Base-by-base conservation (phyloP, 2,329 filamentous ascomycete genomes). In the Colletotrichum costaricense region DNA sequence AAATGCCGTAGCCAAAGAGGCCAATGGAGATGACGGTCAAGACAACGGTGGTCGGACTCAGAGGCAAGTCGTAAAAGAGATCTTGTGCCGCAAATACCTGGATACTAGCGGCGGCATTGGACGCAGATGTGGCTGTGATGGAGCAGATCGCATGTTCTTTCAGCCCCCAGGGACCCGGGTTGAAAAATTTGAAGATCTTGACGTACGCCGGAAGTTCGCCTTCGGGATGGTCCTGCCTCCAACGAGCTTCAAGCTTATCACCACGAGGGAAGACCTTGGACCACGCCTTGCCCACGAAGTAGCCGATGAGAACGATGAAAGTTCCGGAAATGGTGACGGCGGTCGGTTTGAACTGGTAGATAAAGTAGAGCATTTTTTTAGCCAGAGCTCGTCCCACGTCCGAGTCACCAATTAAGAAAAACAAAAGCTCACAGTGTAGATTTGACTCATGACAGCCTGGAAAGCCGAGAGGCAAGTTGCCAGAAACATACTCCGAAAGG, bases 291-390 rank as follows among this genome's bases (percentile, higher is more conserved):
- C 89, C 89, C 2, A 86, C 63, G 62, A 90, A 89, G 79, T 90
- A 90, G 14, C 87, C 86, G 58, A 90, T 88, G 54, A 90, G 84
- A 5, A 89, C 88, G 64, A 90, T 88, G 67, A 90, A 90, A 0
- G 87, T 89, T 49, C 88, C 87, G 19, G 83, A 82, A 22, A 90
- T 86, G 3, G 81, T 82, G 46, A 87, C 78, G 1, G 49, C 3
- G 0, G 88, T 90, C 0, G 87, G 88, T 83, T 89, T 89, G 78
- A 88, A 89, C 86, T 89, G 55, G 9, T 49, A 14, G 11, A 35
- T 5, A 49, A 24, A 30, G 12, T 11, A 19, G 16, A 49, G 19
- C 42, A 76, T 56, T 14, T 55, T n/a, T 1, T 55, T 14, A 55
- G 52, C 26, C 56, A 42, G 52, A 49, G 1, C 7, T 49, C 42